Base-by-base conservation (phyloP, 352 stramenopile genomes). In the Phytopythium cucurbitacearum region DNA sequence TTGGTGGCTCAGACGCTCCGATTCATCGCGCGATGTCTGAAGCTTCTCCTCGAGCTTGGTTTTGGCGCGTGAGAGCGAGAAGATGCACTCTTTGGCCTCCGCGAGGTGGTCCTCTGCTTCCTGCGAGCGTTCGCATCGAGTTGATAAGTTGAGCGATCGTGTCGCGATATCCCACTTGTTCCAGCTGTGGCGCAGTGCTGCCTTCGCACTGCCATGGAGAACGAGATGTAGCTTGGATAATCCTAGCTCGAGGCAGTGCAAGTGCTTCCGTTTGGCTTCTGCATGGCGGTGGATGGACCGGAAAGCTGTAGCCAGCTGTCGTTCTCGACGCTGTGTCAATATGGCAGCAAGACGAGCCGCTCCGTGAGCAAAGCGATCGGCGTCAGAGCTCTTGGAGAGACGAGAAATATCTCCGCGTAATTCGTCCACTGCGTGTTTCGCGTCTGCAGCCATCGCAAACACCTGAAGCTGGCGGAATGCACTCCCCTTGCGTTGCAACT, bases 61-160 rank as follows among this genome's bases (percentile, higher is more conserved):
- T 52, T 89, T 89, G 5, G 76, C 74, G 4, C 72, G 62, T 3
- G 80, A 85, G 39, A 91, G 60, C 1, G 71, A 76, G 48, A 91
- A 89, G 2, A 91, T 67, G 34, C 76, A 91, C 46, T 89, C 80
- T 49, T 91, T 91, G 4, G 80, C 78, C 45, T 89, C 75, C 3
- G 48, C 33, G 35, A 89, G 59, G 35, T 65, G 69, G 0, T 40
- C 51, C 38, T 83, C 69, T 2, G 56, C 51, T 32, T 71, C 43
- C 40, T 69, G 61, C 0, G 65, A 48, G 13, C 47, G 61, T 38
- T 72, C 62, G 10, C 64, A 56, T 35, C 66, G 60, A 2, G 45
- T 44, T 13, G 46, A 56, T 36, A 64, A 54, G 40, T 54, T 57
- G 9, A 73, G 57, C 13, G 62, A 60, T 21, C 65, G 67, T 13